These are phyloP conservation scores for Phycomyces blakesleeanus DNA, from an alignment of 192 early-diverging fungal species.

Conservation along the genomic window DNA sequence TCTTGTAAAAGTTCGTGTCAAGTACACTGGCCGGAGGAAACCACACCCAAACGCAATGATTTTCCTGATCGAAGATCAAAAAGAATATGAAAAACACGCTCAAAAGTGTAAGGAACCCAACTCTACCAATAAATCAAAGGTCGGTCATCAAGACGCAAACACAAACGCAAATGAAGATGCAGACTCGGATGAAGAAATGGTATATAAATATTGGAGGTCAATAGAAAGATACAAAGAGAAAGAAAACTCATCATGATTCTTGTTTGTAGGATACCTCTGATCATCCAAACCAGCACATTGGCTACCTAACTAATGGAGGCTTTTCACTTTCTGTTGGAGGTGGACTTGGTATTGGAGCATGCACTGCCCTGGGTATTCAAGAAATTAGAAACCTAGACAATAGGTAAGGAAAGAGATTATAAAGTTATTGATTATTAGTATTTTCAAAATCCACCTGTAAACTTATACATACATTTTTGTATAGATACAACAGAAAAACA, in stretches of 20 bases:
- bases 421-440: not conserved
- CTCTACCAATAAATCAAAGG: conserved; percentile 1
- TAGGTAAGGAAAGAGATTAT: conserved; percentile 16
- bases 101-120: not conserved
- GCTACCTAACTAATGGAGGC: conserved; percentile 68
- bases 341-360: conserved; percentile 63
- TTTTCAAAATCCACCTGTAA: not conserved
- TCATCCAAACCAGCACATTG: conserved; percentile 42
- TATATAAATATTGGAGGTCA: too few relatives aligned
- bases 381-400: conserved; percentile 35
- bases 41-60: conserved; percentile 51
- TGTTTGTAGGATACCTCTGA: conserved; percentile 13
- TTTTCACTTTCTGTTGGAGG: conserved; percentile 62
- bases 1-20: conserved; percentile 51
- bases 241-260: too few relatives aligned
- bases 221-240: too few relatives aligned
- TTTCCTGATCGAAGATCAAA: conserved; percentile 42
- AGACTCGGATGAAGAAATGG: conserved; percentile 24
- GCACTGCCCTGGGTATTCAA: conserved; percentile 47
- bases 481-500: conserved; percentile 11
- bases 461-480: not conserved
- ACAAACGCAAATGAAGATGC: conserved; percentile 23
- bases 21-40: conserved; percentile 47
- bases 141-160: conserved; percentile 25
- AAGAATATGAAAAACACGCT: conserved; percentile 44